Evolutionary conservation across 2,329 filamentous ascomycete species (phyloP).

Genomic region (Cladosporium sp.): DNA sequence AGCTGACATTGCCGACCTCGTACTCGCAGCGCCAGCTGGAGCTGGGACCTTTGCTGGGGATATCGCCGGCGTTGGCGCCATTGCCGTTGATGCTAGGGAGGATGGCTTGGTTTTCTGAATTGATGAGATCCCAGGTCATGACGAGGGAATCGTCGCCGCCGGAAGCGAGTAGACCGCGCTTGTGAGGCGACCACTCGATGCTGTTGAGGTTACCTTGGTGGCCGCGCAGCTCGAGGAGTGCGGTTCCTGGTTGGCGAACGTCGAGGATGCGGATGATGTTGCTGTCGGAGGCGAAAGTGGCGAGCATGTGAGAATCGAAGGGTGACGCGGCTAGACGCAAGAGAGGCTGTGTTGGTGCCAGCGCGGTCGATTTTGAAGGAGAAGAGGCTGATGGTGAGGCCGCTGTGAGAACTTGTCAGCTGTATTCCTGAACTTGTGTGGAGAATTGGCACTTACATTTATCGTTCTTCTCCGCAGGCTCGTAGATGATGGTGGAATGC

Average conservation of each 20-base stretch:
- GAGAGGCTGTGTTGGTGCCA: constrained; percentile 65
- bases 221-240: constrained; percentile 87
- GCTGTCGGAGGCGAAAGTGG: constrained; percentile 95
- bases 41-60: constrained; percentile 60
- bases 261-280: constrained; percentile 92
- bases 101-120: constrained; percentile 51
- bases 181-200: constrained; percentile 90
- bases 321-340: constrained; percentile 85
- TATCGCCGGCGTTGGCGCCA: constrained; percentile 26
- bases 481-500: constrained; percentile 98
- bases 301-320: constrained; percentile 90
- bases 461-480: constrained; percentile 82
- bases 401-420: constrained; percentile 3
- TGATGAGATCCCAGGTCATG: constrained; percentile 90
- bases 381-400: constrained; percentile 58
- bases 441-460: constrained; percentile 42
- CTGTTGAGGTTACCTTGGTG: constrained; percentile 85
- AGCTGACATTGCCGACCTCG: constrained; percentile 81
- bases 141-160: constrained; percentile 92
- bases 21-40: constrained; percentile 85
- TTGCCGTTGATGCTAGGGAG: constrained; percentile 34
- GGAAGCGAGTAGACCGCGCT: constrained; percentile 85
- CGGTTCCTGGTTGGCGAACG: constrained; percentile 92
- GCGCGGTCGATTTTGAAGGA: constrained; percentile 68
- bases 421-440: background rate